Conservation (phyloP, 345 rosid genomes). For the Eucalyptus caleyi region DNA sequence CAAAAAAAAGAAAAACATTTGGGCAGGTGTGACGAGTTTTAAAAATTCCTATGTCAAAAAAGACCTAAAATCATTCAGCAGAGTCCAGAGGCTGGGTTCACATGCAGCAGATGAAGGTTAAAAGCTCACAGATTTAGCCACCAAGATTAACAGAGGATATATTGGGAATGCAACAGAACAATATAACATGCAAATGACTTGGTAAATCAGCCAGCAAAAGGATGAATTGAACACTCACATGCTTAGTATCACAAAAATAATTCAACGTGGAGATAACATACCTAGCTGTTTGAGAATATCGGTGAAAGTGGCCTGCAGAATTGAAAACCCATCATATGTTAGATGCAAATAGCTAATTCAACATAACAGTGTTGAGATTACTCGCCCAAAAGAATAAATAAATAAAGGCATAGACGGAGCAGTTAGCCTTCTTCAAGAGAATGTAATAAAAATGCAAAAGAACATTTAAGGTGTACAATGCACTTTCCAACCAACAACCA, state of each 20-base stretch:
- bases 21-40: neutral
- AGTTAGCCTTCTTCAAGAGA: neutral
- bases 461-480: neutral
- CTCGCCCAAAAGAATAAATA: neutral
- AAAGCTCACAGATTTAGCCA: neutral
- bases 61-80: neutral
- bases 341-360: neutral
- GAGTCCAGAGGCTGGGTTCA: neutral
- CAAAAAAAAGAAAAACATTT: neutral
- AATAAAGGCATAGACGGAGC: neutral
- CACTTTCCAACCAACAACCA: neutral
- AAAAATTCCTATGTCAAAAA: neutral
- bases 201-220: neutral
- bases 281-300: slow-evolving; percentile 83
- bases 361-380: neutral
- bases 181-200: neutral
- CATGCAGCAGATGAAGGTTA: neutral
- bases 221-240: neutral
- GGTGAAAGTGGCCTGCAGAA: slow-evolving; percentile 89
- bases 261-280: slow-evolving; percentile 7
- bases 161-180: neutral
- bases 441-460: neutral
- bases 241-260: neutral
- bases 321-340: neutral
- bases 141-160: neutral